Evolutionary conservation across 768 basidiomycete species (phyloP), one percentile per base, ranked within the genome.

Genomic region (Tricholoma sp.): DNA sequence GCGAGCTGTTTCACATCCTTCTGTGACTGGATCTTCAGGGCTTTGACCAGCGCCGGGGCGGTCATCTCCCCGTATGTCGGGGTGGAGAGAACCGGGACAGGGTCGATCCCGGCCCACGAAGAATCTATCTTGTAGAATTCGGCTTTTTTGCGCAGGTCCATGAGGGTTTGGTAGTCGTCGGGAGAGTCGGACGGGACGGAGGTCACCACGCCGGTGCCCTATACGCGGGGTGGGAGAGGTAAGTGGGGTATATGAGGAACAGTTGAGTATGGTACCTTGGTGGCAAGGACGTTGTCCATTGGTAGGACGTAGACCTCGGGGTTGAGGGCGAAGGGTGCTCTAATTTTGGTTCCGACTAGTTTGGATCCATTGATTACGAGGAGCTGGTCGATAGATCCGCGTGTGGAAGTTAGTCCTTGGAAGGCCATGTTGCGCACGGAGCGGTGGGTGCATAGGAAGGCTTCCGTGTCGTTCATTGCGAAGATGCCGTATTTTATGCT

Each of bases 141-240:
- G 49, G 95, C 83, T 73, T 99, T 99, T 75, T 98, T 98, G 66
- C 89, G 88, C 29, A 99, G 79, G 67, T 98, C 96, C 64, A 84
- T 84, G 52, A 94, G 78, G 4, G 93, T 96, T 62, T 85, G 83
- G 72, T 84, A 98, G 69, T 99, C 97, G 69, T 98, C 97, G 3
- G 97, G 97, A 4, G 97, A 98, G 69, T 99, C 97, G 7, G 97
- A 97, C 0, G 97, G 95, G 5, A 97, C 95, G 39, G 93, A 98
- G 4, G 95, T 97, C 65, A 99, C 97, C 29, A 99, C 94, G 60
- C 96, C 97, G 11, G 96, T 98, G 66, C 97, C 97, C 88, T 89
- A 29, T n/a, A n/a, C n/a, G n/a, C n/a, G n/a, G n/a, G n/a, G 14
- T 29, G 60, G 3, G 47, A 50, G 24, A 41, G 55, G n/a, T 39